Conservation (phyloP, 2,329 filamentous ascomycete species). For the Aquanectria penicillioides region DNA sequence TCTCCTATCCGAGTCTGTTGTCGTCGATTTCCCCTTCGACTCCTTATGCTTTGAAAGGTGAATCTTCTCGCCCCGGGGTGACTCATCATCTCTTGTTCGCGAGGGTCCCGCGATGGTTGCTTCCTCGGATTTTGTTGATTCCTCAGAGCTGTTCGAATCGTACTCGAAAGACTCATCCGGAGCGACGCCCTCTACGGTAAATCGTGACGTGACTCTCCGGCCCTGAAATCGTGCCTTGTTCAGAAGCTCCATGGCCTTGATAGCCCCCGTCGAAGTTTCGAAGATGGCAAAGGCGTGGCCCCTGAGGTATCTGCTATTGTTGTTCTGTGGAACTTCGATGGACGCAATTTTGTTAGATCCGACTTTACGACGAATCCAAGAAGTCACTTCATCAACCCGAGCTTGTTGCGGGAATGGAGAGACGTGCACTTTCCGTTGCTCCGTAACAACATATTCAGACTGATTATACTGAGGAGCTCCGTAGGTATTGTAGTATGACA, state of each 20-base stretch:
- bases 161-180: constrained; percentile 20
- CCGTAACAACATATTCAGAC: constrained; percentile 21
- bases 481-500: constrained; percentile 11
- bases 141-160: constrained; percentile 2
- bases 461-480: not conserved
- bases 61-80: constrained; percentile 14
- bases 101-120: constrained; percentile 21
- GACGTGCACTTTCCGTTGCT: constrained; percentile 40
- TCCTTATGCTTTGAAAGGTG: constrained; percentile 30
- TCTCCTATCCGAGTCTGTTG: constrained; percentile 12
- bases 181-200: constrained; percentile 31
- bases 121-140: not conserved
- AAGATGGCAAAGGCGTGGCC: constrained; percentile 43
- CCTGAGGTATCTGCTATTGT: constrained; percentile 34
- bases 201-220: constrained; percentile 36
- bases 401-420: constrained; percentile 39
- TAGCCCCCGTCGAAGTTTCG: constrained; percentile 31
- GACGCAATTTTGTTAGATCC: constrained; percentile 33
- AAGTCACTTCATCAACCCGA: constrained; percentile 34
- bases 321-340: constrained; percentile 41
- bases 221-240: constrained; percentile 40
- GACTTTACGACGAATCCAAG: constrained; percentile 42
- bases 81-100: constrained; percentile 7
- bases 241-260: constrained; percentile 37
- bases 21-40: constrained; percentile 10